Base-by-base conservation (phyloP, 805 yeast species). In the Saccharomycopsis sp. region DNA sequence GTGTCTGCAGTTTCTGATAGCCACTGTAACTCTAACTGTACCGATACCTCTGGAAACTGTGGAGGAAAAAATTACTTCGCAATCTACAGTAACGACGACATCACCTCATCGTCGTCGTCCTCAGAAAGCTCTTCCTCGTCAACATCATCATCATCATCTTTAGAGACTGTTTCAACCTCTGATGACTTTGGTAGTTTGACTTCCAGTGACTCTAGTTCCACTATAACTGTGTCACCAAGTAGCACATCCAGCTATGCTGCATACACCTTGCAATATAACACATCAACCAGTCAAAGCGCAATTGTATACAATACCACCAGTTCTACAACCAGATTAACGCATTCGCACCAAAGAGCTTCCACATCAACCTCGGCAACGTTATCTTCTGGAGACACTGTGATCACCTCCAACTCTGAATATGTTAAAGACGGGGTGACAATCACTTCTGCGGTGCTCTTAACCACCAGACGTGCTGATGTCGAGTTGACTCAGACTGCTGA, bases 51-150 rank as follows among this genome's bases (percentile, higher is more conserved):
- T 8, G 2, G 24, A 1, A 68, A 55, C 23, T 76, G 80, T 63
- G 80, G 80, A 23, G 79, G 80, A 19, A 9, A 59, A 2, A 56
- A 56, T 47, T 70, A 69, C 3, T 76, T 66, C 67, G 64, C 60
- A 12, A 53, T 61, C 14, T 61, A 56, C 41, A 5, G 29, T n/a
- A 55, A 60, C 52, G 23, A 29, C 38, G 68, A 62, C 24, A 47
- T 44, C 12, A 15, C 51, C 3, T 17, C 53, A 14, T 25, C 50
- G 3, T 53, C 56, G 9, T 55, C 57, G 14, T 51, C 58, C 3
- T 53, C 59, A 3, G 9, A 7, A n/a, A 8, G 22, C 9, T 56
- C 56, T 2, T 20, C 54, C 8, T 14, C 54, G 3, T 47, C 55
- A 14, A 23, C 7, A 19, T 12, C 47, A 8, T 8, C 47, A 12